Evolutionary conservation across 805 yeast genomes (phyloP), one percentile per base, ranked within the genome.

Genomic region (Saccharomycopsis sp.): DNA sequence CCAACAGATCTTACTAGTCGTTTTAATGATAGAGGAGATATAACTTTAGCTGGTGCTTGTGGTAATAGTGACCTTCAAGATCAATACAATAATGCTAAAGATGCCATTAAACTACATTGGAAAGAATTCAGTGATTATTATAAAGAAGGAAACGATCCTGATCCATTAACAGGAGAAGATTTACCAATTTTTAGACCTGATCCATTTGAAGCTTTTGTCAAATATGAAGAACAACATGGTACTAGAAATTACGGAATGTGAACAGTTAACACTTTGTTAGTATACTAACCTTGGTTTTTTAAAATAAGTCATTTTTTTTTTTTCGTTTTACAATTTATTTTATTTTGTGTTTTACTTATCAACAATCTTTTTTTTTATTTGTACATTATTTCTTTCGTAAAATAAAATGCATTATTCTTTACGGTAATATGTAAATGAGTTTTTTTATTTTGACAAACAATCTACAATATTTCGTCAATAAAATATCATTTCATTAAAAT

Each of bases 11-110:
- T 32, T 12, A 23, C 23, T 6, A 18, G 26, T 8, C 14, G 46
- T 21, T 43, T 43, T 31, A 35, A 43, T 21, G 34, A 31, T 12
- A 14, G 40, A 8, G 44, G 44, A 3, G 44, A 39, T 15, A 31
- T 43, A 29, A 58, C 66, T 1, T 44, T 59, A 8, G 46, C 43
- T 34, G 72, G 71, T 12, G 68, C 72, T 6, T 65, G 70, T 50
- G 53, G 56, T 34, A 56, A 55, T 36, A 38, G 47, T 2, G 51
- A 54, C 20, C 48, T 69, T 34, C 60, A 59, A 40, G 67, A 64
- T 37, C 69, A 63, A 45, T 68, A 60, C 52, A 46, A 47, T 18
- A 58, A 57, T 15, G 55, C 58, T 8, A 50, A 50, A 19, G 52
- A 51, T 23, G 49, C 37, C 41, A 60, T 46, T 44, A 56, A 34